Percentiles rank a stretch among this genome's conserved stretches.
Conservation (phyloP, 1,139 yeast species). For the Zygoascus sp. region DNA sequence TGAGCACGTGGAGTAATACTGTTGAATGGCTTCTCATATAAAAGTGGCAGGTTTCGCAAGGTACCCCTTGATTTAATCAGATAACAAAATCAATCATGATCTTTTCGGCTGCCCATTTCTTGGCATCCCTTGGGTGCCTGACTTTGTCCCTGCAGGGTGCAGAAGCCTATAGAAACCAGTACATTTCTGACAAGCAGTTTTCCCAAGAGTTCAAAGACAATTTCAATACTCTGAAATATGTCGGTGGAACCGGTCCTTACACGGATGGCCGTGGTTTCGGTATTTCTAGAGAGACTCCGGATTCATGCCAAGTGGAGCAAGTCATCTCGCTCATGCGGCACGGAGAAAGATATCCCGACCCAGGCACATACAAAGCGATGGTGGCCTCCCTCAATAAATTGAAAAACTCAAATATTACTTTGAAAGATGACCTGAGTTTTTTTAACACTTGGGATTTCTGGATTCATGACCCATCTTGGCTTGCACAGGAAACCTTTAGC, state of each 20-base stretch:
- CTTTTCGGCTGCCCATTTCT: background rate
- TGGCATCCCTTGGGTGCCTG: background rate
- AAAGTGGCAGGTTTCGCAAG: background rate
- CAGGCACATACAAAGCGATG: conserved; percentile 21
- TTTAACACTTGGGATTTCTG: conserved; percentile 37
- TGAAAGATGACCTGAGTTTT: conserved; percentile 37
- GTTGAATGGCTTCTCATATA: too few relatives aligned
- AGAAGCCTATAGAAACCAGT: background rate
- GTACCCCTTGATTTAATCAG: background rate
- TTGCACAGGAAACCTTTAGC: conserved; percentile 29
- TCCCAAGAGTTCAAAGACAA: conserved; percentile 31
- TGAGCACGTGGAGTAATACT: background rate
- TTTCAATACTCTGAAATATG: conserved; percentile 33
- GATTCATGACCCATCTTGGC: conserved; percentile 28
- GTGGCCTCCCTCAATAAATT: conserved; percentile 19
- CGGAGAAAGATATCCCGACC: conserved; percentile 65
- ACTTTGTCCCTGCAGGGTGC: conserved; percentile 2
- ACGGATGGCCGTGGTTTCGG: conserved; percentile 42
- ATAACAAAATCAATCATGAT: too few relatives aligned
- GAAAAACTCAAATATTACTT: conserved; percentile 21
- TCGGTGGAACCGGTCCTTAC: conserved; percentile 47
- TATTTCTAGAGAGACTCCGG: conserved; percentile 43
- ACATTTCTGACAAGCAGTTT: conserved; percentile 1
- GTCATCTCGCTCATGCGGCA: conserved; percentile 64
- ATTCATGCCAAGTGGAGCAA: conserved; percentile 53